Evolutionary conservation across 768 basidiomycete genomes (phyloP).

Genomic region (Saitozyma sp.): DNA sequence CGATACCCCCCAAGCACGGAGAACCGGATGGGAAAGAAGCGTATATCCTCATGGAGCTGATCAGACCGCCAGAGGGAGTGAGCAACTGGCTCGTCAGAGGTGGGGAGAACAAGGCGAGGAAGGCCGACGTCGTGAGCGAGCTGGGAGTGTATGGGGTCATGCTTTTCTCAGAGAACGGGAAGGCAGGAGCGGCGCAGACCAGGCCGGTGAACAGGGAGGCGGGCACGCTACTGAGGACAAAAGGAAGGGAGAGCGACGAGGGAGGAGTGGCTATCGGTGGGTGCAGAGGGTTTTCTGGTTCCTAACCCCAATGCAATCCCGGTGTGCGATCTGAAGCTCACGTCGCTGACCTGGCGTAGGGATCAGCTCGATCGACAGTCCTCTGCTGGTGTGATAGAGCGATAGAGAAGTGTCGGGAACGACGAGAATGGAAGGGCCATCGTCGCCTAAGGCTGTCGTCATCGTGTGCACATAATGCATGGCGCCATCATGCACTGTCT

Average conservation of each 20-base stretch:
- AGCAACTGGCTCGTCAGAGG: constrained; percentile 77
- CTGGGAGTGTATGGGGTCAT: constrained; percentile 89
- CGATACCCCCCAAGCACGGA: constrained; percentile 6
- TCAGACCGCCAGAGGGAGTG: constrained; percentile 68
- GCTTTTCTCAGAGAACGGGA: constrained; percentile 59
- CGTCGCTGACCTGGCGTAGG: constrained; percentile 20
- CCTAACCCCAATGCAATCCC: background rate
- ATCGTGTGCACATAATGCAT: background rate
- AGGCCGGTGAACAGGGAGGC: constrained; percentile 63
- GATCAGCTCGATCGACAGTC: constrained; percentile 47
- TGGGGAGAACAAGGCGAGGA: constrained; percentile 60
- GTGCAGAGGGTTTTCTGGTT: constrained; percentile 5
- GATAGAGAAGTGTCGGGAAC: background rate
- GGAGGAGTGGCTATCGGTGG: constrained; percentile 82
- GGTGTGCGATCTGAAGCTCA: background rate
- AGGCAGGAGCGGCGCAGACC: constrained; percentile 5
- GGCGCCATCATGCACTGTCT: too few species aligned
- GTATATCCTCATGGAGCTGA: constrained; percentile 96
- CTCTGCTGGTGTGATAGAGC: constrained; percentile 20
- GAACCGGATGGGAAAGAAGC: constrained; percentile 64
- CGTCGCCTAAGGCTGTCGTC: too few species aligned
- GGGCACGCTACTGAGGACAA: constrained; percentile 85
- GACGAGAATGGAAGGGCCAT: background rate
- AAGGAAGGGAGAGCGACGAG: constrained; percentile 86
- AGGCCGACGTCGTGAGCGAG: constrained; percentile 77